Conservation (phyloP, 192 early-diverging fungal genomes). For the Rhizophagus clarus region DNA sequence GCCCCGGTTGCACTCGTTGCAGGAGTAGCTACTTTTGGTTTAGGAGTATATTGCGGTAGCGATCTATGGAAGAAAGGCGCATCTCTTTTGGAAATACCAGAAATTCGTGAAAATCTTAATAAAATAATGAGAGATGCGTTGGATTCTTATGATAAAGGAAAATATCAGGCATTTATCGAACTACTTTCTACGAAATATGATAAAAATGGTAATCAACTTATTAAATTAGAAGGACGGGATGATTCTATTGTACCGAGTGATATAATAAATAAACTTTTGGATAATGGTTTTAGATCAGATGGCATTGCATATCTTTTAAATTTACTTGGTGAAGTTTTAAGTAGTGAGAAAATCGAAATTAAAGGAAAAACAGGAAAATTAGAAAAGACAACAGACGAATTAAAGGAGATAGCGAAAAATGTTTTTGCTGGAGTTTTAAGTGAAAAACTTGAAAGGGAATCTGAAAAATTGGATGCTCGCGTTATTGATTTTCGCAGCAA, state of each 20-base stretch:
- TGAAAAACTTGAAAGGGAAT: neutral
- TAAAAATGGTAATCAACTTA: neutral
- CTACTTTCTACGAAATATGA: neutral
- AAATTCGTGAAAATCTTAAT: neutral
- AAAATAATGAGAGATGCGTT: neutral
- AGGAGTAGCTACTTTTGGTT: neutral
- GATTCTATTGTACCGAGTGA: neutral
- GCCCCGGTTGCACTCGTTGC: neutral
- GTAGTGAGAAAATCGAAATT: conserved; percentile 1
- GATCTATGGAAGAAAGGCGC: neutral
- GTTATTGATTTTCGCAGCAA: neutral
- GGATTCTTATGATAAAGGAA: neutral
- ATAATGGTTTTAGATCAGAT: conserved; percentile 2
- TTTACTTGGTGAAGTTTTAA: conserved; percentile 6
- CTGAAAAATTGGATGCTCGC: neutral
- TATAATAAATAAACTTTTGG: neutral
- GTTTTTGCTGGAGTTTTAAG: neutral
- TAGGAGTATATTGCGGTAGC: neutral
- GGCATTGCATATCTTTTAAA: conserved; percentile 5
- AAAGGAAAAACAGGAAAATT: neutral
- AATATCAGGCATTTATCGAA: neutral
- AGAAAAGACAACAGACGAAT: neutral
- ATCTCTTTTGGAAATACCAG: neutral
- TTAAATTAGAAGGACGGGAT: neutral
- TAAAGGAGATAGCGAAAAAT: neutral